A percentile compares a stretch with the other conserved stretches of the same genome.
These are phyloP conservation scores for Protostelium mycophagum DNA, from an alignment of 78 protist species.

Conservation along the genomic window DNA sequence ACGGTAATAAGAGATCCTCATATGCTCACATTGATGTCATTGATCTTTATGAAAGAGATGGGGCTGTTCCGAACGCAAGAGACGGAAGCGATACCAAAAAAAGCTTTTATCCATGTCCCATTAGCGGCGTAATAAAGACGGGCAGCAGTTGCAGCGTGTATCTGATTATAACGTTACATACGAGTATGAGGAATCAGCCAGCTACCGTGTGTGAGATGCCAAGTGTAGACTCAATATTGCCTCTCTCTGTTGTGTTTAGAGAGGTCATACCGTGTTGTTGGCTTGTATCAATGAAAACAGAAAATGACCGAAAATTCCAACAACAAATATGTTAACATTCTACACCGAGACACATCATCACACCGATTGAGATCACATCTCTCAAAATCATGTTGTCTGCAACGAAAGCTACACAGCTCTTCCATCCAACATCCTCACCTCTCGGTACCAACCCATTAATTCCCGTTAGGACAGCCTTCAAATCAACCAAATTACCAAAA, in stretches of 20 bases:
- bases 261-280: background rate
- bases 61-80: conserved; percentile 33
- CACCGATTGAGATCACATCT: no score
- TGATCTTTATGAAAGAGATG: conserved; percentile 20
- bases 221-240: background rate
- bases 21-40: conserved; percentile 26
- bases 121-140: conserved; percentile 37
- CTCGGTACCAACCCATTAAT: no score
- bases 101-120: conserved; percentile 44
- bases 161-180: conserved; percentile 4
- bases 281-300: no score
- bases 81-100: conserved; percentile 25
- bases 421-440: no score
- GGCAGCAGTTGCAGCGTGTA: conserved; percentile 35
- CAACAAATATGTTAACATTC: no score
- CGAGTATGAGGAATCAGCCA: background rate
- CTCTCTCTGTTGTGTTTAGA: background rate
- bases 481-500: no score
- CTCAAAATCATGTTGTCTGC: no score
- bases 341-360: no score
- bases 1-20: background rate
- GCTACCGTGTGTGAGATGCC: background rate
- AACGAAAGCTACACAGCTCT: no score
- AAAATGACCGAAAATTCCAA: no score
- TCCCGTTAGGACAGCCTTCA: no score